phyloP scores from a whole-genome alignment of 345 rosid species.

The Dimocarpus longan region DNA sequence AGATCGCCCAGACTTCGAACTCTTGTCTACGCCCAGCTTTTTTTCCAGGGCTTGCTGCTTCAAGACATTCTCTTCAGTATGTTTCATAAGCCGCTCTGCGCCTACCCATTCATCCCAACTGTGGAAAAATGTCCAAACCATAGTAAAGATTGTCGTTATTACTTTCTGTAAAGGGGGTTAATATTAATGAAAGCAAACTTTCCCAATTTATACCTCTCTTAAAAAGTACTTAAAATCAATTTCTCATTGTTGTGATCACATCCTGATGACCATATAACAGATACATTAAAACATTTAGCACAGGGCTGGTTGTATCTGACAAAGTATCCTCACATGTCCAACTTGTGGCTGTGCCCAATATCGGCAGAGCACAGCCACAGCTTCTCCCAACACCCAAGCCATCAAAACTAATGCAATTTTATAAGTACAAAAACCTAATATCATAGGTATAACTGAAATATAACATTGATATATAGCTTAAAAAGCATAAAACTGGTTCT shows the following conservation, averaged over 20 bases:
- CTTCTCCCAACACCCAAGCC: slow-evolving; percentile 25
- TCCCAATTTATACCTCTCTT: background rate
- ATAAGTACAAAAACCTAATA: background rate
- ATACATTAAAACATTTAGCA: background rate
- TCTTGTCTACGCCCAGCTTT: slow-evolving; percentile 63
- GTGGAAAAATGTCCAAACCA: slow-evolving; percentile 59
- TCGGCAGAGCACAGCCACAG: background rate
- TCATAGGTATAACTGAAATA: background rate
- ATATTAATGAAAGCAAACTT: slow-evolving; percentile 38
- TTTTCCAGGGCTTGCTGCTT: slow-evolving; percentile 66
- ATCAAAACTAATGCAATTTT: background rate
- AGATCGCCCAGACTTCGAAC: slow-evolving; percentile 65
- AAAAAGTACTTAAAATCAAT: background rate
- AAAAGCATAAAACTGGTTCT: background rate
- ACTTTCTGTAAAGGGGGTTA: slow-evolving; percentile 36
- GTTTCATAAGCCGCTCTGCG: slow-evolving; percentile 63
- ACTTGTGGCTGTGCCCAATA: background rate
- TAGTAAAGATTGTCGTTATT: slow-evolving; percentile 29
- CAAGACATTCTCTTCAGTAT: slow-evolving; percentile 62
- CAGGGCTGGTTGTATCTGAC: background rate
- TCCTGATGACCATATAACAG: background rate
- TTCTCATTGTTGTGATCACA: slow-evolving; percentile 5
- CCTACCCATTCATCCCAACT: slow-evolving; percentile 99
- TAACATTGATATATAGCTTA: background rate
- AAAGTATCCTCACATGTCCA: slow-evolving; percentile 2